phyloP scores from a whole-genome alignment of 306 rosid species.

The Luffa aegyptiaca region DNA sequence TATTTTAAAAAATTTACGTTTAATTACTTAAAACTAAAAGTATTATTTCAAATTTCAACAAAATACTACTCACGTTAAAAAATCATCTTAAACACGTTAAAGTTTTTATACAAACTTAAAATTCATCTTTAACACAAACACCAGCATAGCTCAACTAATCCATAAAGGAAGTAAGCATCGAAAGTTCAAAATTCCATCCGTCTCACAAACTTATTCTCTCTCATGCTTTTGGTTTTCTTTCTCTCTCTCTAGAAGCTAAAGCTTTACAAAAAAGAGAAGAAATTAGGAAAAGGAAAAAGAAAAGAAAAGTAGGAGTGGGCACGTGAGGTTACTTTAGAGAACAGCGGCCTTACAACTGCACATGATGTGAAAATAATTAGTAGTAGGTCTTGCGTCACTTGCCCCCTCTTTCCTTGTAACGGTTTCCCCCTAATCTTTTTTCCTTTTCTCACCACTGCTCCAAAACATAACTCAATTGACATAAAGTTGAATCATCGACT shows the following conservation, averaged over 20 bases:
- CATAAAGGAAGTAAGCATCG: background rate
- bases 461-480: too few relatives aligned
- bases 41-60: too few relatives aligned
- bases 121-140: too few relatives aligned
- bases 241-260: background rate
- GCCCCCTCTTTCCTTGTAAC: background rate
- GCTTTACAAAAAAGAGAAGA: background rate
- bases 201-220: background rate
- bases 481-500: too few relatives aligned
- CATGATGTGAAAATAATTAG: background rate
- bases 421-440: background rate
- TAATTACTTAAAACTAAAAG: too few relatives aligned
- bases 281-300: background rate
- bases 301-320: background rate
- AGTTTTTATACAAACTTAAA: too few relatives aligned
- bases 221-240: background rate
- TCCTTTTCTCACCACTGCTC: too few relatives aligned
- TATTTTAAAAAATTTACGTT: too few relatives aligned
- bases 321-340: slow-evolving; percentile 4
- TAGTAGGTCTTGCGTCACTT: background rate
- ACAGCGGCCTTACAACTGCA: background rate
- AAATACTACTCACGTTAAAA: too few relatives aligned
- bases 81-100: too few relatives aligned
- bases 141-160: too few relatives aligned
- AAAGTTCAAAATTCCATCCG: background rate